phyloP scores from a whole-genome alignment of 257 asterid species.

The Primulina eburnea region DNA sequence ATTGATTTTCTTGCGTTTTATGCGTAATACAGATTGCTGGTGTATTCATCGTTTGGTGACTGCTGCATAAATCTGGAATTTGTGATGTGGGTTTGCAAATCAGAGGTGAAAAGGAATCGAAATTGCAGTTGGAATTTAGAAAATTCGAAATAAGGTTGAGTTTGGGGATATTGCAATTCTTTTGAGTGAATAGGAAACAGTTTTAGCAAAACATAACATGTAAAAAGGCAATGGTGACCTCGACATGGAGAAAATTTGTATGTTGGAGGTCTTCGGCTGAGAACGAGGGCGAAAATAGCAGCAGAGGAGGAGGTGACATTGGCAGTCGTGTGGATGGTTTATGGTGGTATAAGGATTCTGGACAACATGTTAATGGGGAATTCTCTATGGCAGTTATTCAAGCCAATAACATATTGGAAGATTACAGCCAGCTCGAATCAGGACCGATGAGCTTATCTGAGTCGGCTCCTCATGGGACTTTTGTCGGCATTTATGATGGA shows the following conservation, averaged over 20 bases:
- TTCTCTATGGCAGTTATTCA: slow-evolving; percentile 87
- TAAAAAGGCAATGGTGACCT: slow-evolving; percentile 49
- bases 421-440: slow-evolving; percentile 81
- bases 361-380: slow-evolving; percentile 66
- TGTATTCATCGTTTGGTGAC: slow-evolving; percentile 32
- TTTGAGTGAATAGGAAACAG: slow-evolving; percentile 25
- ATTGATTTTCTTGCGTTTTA: slow-evolving; percentile 21
- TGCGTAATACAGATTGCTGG: slow-evolving; percentile 39
- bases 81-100: slow-evolving; percentile 37
- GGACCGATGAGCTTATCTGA: slow-evolving; percentile 65
- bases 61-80: slow-evolving; percentile 31
- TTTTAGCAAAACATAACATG: slow-evolving; percentile 12
- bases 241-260: slow-evolving; percentile 57
- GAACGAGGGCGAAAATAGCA: slow-evolving; percentile 39
- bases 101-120: slow-evolving; percentile 28
- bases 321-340: slow-evolving; percentile 57
- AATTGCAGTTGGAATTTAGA: slow-evolving; percentile 26
- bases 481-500: slow-evolving; percentile 88
- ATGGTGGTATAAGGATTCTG: slow-evolving; percentile 79
- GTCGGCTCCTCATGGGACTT: slow-evolving; percentile 69
- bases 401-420: slow-evolving; percentile 69
- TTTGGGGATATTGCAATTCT: slow-evolving; percentile 13
- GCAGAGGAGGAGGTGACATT: slow-evolving; percentile 42
- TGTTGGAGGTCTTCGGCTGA: slow-evolving; percentile 63
- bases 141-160: slow-evolving; percentile 14